Evolutionary conservation across 1,139 yeast species (phyloP).

Genomic region (Debaryomyces robertsiae): DNA sequence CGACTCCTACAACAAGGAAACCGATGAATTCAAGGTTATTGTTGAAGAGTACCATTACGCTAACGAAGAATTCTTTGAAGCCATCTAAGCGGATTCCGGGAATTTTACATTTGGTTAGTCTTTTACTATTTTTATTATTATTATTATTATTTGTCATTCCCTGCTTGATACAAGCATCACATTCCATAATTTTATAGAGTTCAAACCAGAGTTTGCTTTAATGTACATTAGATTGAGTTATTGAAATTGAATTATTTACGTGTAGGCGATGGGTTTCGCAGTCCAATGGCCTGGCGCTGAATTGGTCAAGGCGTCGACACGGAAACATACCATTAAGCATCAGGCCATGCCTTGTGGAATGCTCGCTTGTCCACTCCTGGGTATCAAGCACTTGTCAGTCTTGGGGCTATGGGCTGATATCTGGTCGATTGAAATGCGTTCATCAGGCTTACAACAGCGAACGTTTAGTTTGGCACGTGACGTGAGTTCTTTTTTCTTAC

Average conservation of each 20-base stretch:
- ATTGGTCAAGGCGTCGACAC: too few relatives aligned
- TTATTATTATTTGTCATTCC: conserved; percentile 6
- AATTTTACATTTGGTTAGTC: background rate
- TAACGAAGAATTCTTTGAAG: conserved; percentile 44
- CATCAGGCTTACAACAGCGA: too few relatives aligned
- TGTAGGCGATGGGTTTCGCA: too few relatives aligned
- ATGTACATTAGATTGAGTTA: conserved; percentile 13
- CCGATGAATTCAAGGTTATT: conserved; percentile 50
- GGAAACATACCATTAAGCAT: too few relatives aligned
- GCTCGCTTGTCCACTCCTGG: too few relatives aligned
- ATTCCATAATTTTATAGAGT: conserved; percentile 8
- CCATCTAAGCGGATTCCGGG: conserved; percentile 17
- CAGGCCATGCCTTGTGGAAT: too few relatives aligned
- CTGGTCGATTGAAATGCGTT: too few relatives aligned
- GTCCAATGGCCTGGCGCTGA: too few relatives aligned
- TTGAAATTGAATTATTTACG: too few relatives aligned
- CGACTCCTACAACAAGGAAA: conserved; percentile 45
- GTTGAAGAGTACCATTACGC: conserved; percentile 50
- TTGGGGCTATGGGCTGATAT: too few relatives aligned
- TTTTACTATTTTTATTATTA: conserved; percentile 4
- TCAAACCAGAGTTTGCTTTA: conserved; percentile 2
- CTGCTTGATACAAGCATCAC: conserved; percentile 3
- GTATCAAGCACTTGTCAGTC: too few relatives aligned
- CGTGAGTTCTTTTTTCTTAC: conserved; percentile 3
- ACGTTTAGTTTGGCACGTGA: too few relatives aligned